Evolutionary conservation across 148 eudicot genomes (phyloP).

Genomic region (Pharnaceum exiguum): DNA sequence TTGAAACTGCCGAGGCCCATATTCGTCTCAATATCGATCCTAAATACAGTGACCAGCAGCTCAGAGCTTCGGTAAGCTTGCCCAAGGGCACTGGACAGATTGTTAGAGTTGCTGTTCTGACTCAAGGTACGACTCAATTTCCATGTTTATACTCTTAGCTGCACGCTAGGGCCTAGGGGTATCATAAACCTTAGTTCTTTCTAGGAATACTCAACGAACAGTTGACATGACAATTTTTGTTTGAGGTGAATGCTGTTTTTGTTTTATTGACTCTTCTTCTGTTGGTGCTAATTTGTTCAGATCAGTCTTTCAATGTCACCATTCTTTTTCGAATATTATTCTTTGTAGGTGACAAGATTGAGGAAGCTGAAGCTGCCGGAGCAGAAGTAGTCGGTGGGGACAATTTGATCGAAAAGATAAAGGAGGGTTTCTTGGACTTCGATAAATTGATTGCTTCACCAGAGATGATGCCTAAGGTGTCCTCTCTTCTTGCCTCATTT

Average conservation of each 20-base stretch:
- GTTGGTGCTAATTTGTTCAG: too few species aligned
- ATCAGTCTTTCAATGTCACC: too few species aligned
- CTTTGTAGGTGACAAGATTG: constrained; percentile 79
- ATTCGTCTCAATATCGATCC: constrained; percentile 96
- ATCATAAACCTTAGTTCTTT: too few species aligned
- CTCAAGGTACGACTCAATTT: constrained; percentile 71
- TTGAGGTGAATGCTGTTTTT: too few species aligned
- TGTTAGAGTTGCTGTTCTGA: constrained; percentile 89
- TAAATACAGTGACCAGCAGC: constrained; percentile 93
- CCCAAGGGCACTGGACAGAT: constrained; percentile 90
- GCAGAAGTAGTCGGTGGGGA: constrained; percentile 97
- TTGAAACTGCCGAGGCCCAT: constrained; percentile 89
- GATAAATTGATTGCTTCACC: constrained; percentile 94
- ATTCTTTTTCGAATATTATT: neutral
- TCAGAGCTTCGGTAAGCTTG: constrained; percentile 92
- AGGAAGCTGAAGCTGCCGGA: constrained; percentile 94
- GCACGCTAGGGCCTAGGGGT: too few species aligned
- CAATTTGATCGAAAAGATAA: constrained; percentile 82
- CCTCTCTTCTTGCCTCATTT: neutral
- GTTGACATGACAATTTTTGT: too few species aligned
- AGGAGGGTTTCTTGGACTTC: constrained; percentile 93
- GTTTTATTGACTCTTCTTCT: too few species aligned
- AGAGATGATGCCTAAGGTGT: constrained; percentile 99
- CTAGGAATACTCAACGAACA: too few species aligned
- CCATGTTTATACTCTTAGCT: constrained; percentile 1